These are phyloP conservation scores for Acacia pycnantha DNA, from an alignment of 331 rosid genomes.

Conservation along the genomic window DNA sequence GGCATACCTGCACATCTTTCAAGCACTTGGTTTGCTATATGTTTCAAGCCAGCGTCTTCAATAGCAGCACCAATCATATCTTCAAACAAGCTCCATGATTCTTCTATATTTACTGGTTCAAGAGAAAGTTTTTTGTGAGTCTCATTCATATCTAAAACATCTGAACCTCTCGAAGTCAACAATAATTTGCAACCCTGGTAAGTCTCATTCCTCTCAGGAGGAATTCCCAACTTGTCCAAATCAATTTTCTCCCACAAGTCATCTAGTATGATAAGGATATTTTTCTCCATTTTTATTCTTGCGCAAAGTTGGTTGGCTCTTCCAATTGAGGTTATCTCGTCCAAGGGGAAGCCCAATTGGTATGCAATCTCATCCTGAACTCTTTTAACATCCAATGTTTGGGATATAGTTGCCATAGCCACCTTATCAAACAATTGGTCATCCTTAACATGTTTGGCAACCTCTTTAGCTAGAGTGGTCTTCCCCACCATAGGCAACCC, in stretches of 20 bases:
- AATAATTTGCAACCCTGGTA: no score
- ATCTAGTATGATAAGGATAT: neutral
- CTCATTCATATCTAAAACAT: neutral
- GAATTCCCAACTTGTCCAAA: neutral
- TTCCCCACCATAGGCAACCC: neutral
- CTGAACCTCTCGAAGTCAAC: no score
- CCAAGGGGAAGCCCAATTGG: neutral
- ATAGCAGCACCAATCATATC: neutral
- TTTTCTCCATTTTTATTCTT: neutral
- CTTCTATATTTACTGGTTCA: no score
- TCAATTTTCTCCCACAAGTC: neutral
- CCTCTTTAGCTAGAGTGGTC: neutral
- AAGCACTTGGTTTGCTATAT: neutral
- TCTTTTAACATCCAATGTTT: neutral
- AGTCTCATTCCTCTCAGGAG: fast-evolving
- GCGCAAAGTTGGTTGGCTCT: fast-evolving
- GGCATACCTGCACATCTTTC: neutral
- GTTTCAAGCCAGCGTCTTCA: neutral
- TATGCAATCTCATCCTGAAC: neutral
- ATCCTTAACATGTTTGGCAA: neutral
- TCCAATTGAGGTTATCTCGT: neutral
- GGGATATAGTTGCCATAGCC: neutral
- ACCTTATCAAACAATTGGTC: neutral
- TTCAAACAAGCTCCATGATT: constrained; percentile 6
- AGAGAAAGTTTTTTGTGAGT: no score